phyloP scores from a whole-genome alignment of 805 yeast genomes.

The Ogataea degrootiae region DNA sequence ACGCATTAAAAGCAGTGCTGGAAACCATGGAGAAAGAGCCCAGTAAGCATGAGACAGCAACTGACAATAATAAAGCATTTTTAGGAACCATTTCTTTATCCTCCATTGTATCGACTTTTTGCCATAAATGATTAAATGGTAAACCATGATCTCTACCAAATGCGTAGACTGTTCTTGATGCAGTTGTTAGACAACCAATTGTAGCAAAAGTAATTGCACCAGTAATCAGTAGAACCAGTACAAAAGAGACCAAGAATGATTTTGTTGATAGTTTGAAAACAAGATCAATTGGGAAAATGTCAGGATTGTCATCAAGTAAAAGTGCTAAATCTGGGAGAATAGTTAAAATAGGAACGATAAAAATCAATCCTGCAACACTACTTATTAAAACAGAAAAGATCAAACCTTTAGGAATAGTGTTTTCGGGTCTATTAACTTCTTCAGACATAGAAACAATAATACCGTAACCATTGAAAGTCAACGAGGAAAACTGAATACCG shows the following conservation, averaged over 20 bases:
- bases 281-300: conserved; percentile 72
- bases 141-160: conserved; percentile 81
- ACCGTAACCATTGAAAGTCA: conserved; percentile 79
- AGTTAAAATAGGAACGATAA: conserved; percentile 65
- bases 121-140: conserved; percentile 62
- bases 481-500: conserved; percentile 73
- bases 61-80: conserved; percentile 62
- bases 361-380: conserved; percentile 63
- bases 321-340: conserved; percentile 63
- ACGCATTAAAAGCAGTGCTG: conserved; percentile 73
- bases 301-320: conserved; percentile 55
- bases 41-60: conserved; percentile 53
- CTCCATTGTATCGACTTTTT: conserved; percentile 50
- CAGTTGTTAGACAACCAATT: conserved; percentile 74
- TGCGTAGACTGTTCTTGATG: conserved; percentile 76
- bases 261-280: conserved; percentile 69
- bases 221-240: conserved; percentile 58
- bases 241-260: conserved; percentile 62
- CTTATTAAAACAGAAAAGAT: conserved; percentile 60
- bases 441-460: conserved; percentile 78
- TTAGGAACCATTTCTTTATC: conserved; percentile 61
- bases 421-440: conserved; percentile 73
- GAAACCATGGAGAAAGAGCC: conserved; percentile 67
- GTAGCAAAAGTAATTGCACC: conserved; percentile 75
- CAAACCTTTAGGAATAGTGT: conserved; percentile 70